Evolutionary conservation across 768 basidiomycete species (phyloP).

Genomic region (Pulveroboletus frians): DNA sequence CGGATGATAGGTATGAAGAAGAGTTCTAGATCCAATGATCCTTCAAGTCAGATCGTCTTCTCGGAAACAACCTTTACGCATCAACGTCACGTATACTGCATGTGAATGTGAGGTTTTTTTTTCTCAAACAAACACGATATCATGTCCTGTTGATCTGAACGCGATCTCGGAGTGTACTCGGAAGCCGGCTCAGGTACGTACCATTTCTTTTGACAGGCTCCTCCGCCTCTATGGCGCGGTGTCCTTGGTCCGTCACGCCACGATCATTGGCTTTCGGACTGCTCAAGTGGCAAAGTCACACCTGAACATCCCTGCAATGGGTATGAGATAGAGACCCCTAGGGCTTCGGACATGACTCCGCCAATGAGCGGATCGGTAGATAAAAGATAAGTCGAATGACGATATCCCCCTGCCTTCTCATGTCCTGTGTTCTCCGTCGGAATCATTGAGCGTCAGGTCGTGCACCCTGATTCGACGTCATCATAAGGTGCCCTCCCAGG

Average conservation of each 20-base stretch:
- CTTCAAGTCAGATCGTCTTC: slow-evolving; percentile 3
- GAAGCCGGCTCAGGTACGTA: background rate
- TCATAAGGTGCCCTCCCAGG: background rate
- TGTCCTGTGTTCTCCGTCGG: slow-evolving; percentile 1
- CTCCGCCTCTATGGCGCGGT: slow-evolving; percentile 12
- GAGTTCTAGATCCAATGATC: slow-evolving; percentile 19
- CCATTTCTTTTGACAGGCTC: background rate
- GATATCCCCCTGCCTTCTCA: slow-evolving; percentile 2
- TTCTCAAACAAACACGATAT: background rate
- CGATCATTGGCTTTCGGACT: slow-evolving; percentile 1
- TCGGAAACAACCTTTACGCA: background rate
- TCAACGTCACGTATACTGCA: slow-evolving; percentile 4
- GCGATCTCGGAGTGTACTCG: background rate
- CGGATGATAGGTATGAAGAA: slow-evolving; percentile 28
- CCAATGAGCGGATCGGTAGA: slow-evolving; percentile 10
- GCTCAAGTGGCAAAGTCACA: background rate
- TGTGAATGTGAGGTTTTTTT: slow-evolving; percentile 2
- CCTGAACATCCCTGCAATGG: background rate
- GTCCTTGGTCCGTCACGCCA: slow-evolving; percentile 20
- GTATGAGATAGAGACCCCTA: background rate
- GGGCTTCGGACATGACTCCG: slow-evolving; percentile 6
- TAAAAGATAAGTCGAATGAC: slow-evolving; percentile 3
- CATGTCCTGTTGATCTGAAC: background rate
- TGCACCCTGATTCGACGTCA: background rate
- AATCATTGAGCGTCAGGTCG: background rate